These are phyloP conservation scores for Dendrobium officinale DNA, from an alignment of 106 monocot species.

Conservation along the genomic window DNA sequence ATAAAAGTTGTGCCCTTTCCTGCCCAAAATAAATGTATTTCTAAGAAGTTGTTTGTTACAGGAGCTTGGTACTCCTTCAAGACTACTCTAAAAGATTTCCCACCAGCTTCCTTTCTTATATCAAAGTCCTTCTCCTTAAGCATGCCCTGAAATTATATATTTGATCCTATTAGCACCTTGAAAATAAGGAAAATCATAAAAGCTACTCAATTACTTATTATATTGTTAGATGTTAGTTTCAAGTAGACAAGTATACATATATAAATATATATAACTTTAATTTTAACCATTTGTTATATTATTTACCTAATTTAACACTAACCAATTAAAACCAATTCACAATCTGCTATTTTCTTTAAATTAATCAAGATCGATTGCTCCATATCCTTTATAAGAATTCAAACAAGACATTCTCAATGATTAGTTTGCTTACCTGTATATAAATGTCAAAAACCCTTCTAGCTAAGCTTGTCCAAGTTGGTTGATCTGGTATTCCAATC, in stretches of 20 bases:
- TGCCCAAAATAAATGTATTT: slow-evolving; percentile 86
- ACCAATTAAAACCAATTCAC: too few species aligned
- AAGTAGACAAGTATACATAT: too few species aligned
- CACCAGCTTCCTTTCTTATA: slow-evolving; percentile 57
- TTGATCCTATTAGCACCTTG: neutral
- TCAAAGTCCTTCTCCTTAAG: slow-evolving; percentile 53
- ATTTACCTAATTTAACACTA: too few species aligned
- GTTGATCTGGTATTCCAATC: slow-evolving; percentile 19
- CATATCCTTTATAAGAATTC: too few species aligned
- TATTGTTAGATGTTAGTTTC: too few species aligned
- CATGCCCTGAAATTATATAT: slow-evolving; percentile 31
- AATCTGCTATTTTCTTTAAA: too few species aligned
- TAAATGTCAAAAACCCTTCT: slow-evolving; percentile 83
- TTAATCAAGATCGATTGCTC: too few species aligned
- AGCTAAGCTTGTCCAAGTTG: slow-evolving; percentile 53
- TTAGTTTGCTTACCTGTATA: slow-evolving; percentile 56
- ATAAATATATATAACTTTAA: too few species aligned
- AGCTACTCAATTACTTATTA: too few species aligned
- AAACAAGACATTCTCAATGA: neutral
- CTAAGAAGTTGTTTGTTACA: slow-evolving; percentile 61
- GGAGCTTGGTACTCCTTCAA: slow-evolving; percentile 27
- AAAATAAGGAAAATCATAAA: neutral
- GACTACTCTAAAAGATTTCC: slow-evolving; percentile 30
- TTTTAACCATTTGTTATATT: too few species aligned
- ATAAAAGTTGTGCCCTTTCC: slow-evolving; percentile 73